Base-by-base conservation (phyloP, 768 basidiomycete genomes). In the Macrolepiota fuliginosa region DNA sequence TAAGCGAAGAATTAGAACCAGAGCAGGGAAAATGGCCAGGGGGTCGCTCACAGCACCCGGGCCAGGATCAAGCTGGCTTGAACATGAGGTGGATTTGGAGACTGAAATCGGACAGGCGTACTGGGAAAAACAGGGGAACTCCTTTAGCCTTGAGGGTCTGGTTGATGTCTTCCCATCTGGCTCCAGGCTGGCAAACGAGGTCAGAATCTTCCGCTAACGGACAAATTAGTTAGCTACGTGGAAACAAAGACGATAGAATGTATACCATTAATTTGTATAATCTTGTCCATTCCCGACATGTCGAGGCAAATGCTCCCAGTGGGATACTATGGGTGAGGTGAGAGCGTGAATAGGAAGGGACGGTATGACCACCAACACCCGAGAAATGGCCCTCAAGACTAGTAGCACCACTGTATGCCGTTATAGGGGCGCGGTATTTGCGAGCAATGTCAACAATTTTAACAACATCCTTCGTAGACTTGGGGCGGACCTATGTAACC, bases 371-470 rank as follows among this genome's bases (percentile, higher is more conserved):
- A 73, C 80, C 60, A 67, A 91, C 91, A 29, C 90, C 90, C 52
- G 84, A 84, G 63, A 89, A 92, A 74, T 96, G 92, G 0, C 93
- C 93, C 70, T 96, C 94, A 12, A 96, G 79, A 68, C 88, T 89
- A 0, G 93, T 96, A 11, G 91, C 94, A 1, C 93, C 94, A 52
- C 89, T 87, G 68, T 89, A 95, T 2, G 93, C 85, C 15, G 85
- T 85, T 27, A 96, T 80, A 2, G 95, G 94, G 36, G 96, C 78
- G 51, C 78, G 78, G 71, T 86, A 89, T 70, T 87, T 86, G 49
- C 83, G 78, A 0, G 95, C 87, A 45, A 94, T 83, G 61, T 90
- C 83, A 62, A 97, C 88, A 54, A 92, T 78, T 62, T 84, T 82
- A 58, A 92, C 87, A 1, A 97, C 92, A 69, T 97, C 94, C 57